Base-by-base conservation (phyloP, 176 grass and related monocot genomes). In the Phoenix dactylifera region DNA sequence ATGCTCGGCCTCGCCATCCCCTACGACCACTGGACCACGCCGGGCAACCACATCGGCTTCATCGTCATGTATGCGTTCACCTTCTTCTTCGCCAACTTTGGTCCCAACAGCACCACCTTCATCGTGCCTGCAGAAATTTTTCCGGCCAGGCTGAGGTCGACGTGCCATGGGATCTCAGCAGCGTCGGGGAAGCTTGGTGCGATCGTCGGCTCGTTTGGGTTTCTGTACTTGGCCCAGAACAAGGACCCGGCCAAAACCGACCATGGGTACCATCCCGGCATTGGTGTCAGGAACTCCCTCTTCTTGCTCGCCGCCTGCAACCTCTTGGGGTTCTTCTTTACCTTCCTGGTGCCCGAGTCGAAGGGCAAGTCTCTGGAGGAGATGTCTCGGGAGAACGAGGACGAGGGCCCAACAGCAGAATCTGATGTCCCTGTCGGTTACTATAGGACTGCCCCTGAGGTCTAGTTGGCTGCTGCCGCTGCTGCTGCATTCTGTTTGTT, bases 51-150 rank as follows among this genome's bases (percentile, higher is more conserved):
- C 16, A 64, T 66, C 57, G 84, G 89, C 2, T 94, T 94, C 70
- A 6, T 94, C 22, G 80, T 87, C 24, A 76, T 94, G 77, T 84
- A 93, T 78, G 89, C 22, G 24, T 81, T 81, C 51, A 81, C 79
- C 0, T 58, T 89, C 60, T 83, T 77, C 80, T 83, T 83, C 57
- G 74, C 74, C 49, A 77, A 83, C 55, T 83, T 83, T 24, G 80
- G 80, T 52, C 80, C 80, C 7, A 77, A 83, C 65, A 79, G 85
- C 30, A 95, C 86, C 49, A 95, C 90, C 0, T 94, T 94, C 84
- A 87, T 94, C 65, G 89, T 94, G 55, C 89, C 84, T 7, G 89
- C 89, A 0, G 84, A 94, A 77, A 94, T 94, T 58, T 95, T 95
- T 63, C 89, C 89, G 25, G 89, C 84, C 5, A 49, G 89, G 79